Conservation (phyloP, 192 early-diverging fungal genomes). For the Umbelopsis sp. region DNA sequence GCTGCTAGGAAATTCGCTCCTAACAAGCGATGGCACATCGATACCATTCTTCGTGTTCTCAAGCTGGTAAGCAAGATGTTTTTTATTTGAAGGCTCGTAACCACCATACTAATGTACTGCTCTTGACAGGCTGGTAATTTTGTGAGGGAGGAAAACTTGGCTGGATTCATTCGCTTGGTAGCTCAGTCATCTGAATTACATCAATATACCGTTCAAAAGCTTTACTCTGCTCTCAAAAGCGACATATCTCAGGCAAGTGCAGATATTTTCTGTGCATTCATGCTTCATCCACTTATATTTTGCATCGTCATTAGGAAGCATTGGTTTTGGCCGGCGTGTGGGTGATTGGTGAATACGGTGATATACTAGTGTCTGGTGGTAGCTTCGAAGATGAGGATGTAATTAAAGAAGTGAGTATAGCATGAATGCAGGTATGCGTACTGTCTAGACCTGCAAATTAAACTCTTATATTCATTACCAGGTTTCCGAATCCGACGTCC, state of each 20-base stretch:
- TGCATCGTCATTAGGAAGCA: slow-evolving; percentile 73
- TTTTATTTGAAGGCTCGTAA: no score
- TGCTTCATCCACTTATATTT: slow-evolving; percentile 3
- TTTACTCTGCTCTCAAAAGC: slow-evolving; percentile 82
- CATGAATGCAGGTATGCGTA: background rate
- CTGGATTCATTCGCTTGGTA: slow-evolving; percentile 90
- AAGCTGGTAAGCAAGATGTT: slow-evolving; percentile 53
- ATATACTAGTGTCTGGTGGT: slow-evolving; percentile 76
- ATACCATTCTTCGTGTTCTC: slow-evolving; percentile 90
- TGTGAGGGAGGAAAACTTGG: slow-evolving; percentile 76
- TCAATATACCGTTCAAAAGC: slow-evolving; percentile 86
- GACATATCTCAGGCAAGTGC: slow-evolving; percentile 63
- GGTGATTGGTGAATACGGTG: slow-evolving; percentile 97
- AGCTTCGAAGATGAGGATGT: slow-evolving; percentile 72
- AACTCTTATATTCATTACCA: background rate
- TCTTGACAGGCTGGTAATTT: slow-evolving; percentile 56
- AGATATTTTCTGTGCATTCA: background rate
- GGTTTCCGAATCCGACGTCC: slow-evolving; percentile 74
- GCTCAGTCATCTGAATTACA: slow-evolving; percentile 79
- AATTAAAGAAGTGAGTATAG: slow-evolving; percentile 48
- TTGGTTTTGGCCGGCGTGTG: slow-evolving; percentile 89
- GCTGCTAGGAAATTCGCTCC: slow-evolving; percentile 93
- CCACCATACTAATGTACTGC: slow-evolving; percentile 10
- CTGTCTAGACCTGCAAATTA: background rate
- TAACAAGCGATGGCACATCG: slow-evolving; percentile 96